phyloP scores from a whole-genome alignment of 1,284 basidiomycete genomes.

The Ustilago loliicola region DNA sequence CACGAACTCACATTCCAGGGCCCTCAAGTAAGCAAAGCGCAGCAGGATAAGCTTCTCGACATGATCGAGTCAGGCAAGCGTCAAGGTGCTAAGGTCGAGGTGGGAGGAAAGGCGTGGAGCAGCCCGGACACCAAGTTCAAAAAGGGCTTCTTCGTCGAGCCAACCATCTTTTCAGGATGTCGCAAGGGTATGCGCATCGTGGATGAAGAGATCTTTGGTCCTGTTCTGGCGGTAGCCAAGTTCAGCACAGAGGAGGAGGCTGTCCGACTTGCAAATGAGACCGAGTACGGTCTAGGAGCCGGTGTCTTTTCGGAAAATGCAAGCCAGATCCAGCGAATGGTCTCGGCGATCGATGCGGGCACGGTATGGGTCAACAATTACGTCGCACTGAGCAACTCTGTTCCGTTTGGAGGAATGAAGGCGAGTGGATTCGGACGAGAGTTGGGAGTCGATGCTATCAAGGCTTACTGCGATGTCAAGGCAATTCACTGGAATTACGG shows the following conservation, averaged over 20 bases:
- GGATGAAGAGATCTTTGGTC: constrained; percentile 83
- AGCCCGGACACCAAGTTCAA: constrained; percentile 27
- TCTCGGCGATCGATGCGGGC: constrained; percentile 83
- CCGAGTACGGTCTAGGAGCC: constrained; percentile 83
- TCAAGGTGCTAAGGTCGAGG: constrained; percentile 80
- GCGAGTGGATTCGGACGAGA: constrained; percentile 60
- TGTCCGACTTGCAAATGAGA: constrained; percentile 82
- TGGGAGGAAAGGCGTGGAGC: constrained; percentile 75
- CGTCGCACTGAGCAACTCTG: constrained; percentile 38
- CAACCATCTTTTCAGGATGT: constrained; percentile 76
- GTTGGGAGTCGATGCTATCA: constrained; percentile 62
- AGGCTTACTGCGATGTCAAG: constrained; percentile 76
- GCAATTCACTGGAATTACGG: constrained; percentile 31
- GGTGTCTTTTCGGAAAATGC: constrained; percentile 79
- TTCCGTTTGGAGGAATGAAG: constrained; percentile 63
- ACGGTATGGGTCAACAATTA: constrained; percentile 81
- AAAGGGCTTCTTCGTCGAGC: constrained; percentile 74
- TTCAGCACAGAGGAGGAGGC: constrained; percentile 75
- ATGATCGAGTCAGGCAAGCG: constrained; percentile 89
- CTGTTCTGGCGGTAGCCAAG: constrained; percentile 76
- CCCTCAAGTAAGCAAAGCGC: constrained; percentile 82
- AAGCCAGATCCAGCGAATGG: constrained; percentile 75
- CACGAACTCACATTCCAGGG: constrained; percentile 80
- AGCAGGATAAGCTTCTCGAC: constrained; percentile 89
- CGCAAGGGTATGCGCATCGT: constrained; percentile 75